Conservation (phyloP, 495 filamentous ascomycete genomes). For the Penicillium odoratum region DNA sequence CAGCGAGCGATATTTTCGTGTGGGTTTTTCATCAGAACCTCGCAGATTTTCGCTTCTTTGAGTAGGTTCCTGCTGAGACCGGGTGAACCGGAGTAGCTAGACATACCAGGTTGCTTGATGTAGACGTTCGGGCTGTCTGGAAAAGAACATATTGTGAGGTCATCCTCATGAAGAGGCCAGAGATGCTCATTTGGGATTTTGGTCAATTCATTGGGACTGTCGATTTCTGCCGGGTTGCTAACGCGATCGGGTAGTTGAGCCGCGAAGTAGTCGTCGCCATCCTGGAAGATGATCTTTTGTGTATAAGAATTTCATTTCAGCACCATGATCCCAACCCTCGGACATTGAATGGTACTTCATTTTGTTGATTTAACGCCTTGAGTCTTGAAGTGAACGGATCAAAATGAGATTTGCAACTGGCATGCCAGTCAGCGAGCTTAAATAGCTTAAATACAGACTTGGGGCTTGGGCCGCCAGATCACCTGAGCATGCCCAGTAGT, state of each 20-base stretch:
- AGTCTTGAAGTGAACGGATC: too few relatives aligned
- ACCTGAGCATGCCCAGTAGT: too few relatives aligned
- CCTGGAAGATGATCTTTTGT: not conserved
- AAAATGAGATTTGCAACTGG: too few relatives aligned
- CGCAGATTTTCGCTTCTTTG: constrained; percentile 1
- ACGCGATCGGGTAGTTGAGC: not conserved
- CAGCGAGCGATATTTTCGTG: not conserved
- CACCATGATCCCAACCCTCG: not conserved
- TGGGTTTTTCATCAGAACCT: not conserved
- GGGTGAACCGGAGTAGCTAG: not conserved
- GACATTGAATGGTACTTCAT: constrained; percentile 1
- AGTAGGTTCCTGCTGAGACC: not conserved
- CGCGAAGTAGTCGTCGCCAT: not conserved
- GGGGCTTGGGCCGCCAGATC: too few relatives aligned
- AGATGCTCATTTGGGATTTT: constrained; percentile 1
- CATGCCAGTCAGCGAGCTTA: too few relatives aligned
- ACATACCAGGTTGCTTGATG: not conserved
- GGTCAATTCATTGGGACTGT: not conserved
- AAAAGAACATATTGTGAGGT: not conserved
- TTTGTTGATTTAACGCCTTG: not conserved
- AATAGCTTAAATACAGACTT: too few relatives aligned
- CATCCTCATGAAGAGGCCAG: not conserved
- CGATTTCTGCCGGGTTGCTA: not conserved
- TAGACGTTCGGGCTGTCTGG: not conserved
- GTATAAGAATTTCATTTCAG: not conserved